phyloP scores from a whole-genome alignment of 2,329 filamentous ascomycete genomes.

The Fusarium acutatum region DNA sequence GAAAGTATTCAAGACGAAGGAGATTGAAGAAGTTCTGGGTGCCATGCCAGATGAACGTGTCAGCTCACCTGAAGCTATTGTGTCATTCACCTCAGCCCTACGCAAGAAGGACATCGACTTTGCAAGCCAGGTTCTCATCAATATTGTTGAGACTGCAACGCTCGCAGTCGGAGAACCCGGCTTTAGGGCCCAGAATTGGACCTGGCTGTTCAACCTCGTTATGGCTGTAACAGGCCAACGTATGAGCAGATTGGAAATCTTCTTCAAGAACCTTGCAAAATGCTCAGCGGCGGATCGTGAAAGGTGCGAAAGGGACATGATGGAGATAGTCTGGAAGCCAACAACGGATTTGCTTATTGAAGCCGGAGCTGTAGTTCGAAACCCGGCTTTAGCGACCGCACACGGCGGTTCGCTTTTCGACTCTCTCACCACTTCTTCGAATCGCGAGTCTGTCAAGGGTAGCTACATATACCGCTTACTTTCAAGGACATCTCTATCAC shows the following conservation, averaged over 20 bases:
- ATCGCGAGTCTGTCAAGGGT: not conserved
- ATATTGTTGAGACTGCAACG: constrained; percentile 20
- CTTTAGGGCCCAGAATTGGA: constrained; percentile 8
- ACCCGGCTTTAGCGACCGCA: not conserved
- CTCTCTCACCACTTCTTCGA: not conserved
- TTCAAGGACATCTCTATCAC: not conserved
- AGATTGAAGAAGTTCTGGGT: constrained; percentile 31
- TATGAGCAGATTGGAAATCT: not conserved
- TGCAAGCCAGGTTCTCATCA: constrained; percentile 25
- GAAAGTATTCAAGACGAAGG: constrained; percentile 7
- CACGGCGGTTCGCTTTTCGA: not conserved
- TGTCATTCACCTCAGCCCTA: not conserved
- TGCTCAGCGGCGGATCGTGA: not conserved
- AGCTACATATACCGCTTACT: constrained; percentile 23
- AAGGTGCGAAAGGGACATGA: not conserved
- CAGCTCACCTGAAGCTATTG: not conserved
- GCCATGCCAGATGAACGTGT: constrained; percentile 10
- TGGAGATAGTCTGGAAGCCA: constrained; percentile 43
- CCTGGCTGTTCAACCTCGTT: constrained; percentile 6
- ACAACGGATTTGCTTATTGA: constrained; percentile 42
- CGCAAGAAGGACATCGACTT: not conserved
- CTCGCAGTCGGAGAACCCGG: constrained; percentile 22
- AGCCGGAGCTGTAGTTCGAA: constrained; percentile 27
- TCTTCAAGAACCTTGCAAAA: constrained; percentile 4
- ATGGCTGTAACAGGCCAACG: constrained; percentile 6